Evolutionary conservation across 2,329 filamentous ascomycete genomes (phyloP), one percentile per base, ranked within the genome.

Genomic region (Colletotrichum costaricense): DNA sequence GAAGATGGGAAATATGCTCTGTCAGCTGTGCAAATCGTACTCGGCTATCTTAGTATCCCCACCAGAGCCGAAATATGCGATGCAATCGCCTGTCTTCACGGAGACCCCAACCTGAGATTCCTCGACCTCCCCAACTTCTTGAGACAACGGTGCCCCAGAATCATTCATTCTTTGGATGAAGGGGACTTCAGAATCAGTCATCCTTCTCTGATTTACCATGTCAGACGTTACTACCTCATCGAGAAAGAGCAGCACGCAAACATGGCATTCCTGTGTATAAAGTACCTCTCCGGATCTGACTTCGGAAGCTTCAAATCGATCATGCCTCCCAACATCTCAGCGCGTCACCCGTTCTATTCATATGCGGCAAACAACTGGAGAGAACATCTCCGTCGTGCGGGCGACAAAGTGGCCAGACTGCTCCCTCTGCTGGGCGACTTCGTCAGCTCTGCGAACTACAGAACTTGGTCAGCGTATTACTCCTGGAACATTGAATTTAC

Each of bases 211-310:
- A 22, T n/a, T 12, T 6, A 28, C 4, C 75, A 74, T 19, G 67
- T 77, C 26, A 38, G 52, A 7, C 55, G 16, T 5, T 72, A 74
- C 7, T 72, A 75, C 14, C 33, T 77, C 4, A 38, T 70, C 9
- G 9, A 55, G 12, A 57, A 73, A 19, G 74, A 75, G 19, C 74
- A 74, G 26, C 67, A 76, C 16, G 73, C 67, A 5, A 76, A 75
- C 52, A 76, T 78, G 73, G 74, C 68, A 3, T 73, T 71, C 19
- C 22, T 76, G 2, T 78, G 76, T 56, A 52, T 78, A 7, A 73
- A 71, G 49, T 78, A 78, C 62, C 74, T 78, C 4, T 72, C 60
- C 9, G 56, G 59, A 9, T 26, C 63, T 4, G 9, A 24, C 3
- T 74, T 75, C 28, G 26, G 30, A n/a, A 22, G 22, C 22, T 24